Evolutionary conservation across 2,329 filamentous ascomycete genomes (phyloP).

Genomic region (Penicillium sp.): DNA sequence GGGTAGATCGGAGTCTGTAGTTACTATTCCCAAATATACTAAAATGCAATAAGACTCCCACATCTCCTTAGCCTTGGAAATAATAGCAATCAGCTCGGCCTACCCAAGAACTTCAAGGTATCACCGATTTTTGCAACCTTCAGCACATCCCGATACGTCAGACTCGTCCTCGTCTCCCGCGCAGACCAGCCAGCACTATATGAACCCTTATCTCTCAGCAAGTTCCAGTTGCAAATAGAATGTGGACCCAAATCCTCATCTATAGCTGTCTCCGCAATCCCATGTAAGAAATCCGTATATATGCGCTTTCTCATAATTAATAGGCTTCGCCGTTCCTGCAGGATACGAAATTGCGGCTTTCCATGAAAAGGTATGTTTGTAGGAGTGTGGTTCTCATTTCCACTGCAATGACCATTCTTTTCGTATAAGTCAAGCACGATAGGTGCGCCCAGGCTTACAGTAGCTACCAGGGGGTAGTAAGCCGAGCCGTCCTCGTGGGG

Average conservation of each 20-base stretch:
- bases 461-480: constrained; percentile 86
- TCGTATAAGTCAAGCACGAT: constrained; percentile 76
- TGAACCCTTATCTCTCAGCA: constrained; percentile 48
- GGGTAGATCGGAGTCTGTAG: no score
- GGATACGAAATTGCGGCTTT: constrained; percentile 55
- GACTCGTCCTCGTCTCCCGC: constrained; percentile 56
- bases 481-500: constrained; percentile 90
- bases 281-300: constrained; percentile 61
- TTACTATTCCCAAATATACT: no score
- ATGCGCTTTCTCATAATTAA: constrained; percentile 57
- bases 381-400: not conserved
- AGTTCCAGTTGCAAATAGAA: constrained; percentile 58
- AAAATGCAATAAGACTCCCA: no score
- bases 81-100: not conserved
- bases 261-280: constrained; percentile 55
- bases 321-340: constrained; percentile 80
- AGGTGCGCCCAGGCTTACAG: constrained; percentile 77
- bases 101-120: constrained; percentile 59
- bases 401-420: constrained; percentile 43
- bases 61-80: not conserved
- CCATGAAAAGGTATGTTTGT: not conserved
- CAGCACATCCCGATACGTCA: constrained; percentile 79
- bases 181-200: constrained; percentile 45
- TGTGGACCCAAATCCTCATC: constrained; percentile 64
- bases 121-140: constrained; percentile 73